Conservation (phyloP, 495 filamentous ascomycete genomes). For the Trichoderma gamsii region DNA sequence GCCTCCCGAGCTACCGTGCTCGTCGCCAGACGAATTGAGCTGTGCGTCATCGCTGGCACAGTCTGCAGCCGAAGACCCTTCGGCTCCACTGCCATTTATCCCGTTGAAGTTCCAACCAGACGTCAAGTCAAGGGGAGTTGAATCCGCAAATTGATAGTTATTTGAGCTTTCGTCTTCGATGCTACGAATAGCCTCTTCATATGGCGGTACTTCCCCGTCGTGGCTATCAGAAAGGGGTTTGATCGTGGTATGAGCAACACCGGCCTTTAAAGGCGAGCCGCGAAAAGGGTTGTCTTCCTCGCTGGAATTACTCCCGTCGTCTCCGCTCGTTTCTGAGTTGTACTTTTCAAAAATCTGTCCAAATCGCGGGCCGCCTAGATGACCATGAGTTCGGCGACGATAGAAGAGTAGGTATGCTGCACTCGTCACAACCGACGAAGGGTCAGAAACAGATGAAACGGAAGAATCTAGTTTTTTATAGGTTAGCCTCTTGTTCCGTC, state of each 20-base stretch:
- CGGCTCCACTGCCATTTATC: conserved; percentile 13
- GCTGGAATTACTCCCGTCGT: conserved; percentile 27
- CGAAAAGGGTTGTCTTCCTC: conserved; percentile 28
- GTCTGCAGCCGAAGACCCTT: conserved; percentile 22
- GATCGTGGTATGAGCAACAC: conserved; percentile 17
- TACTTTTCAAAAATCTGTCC: conserved; percentile 59
- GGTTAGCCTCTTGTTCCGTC: conserved; percentile 22
- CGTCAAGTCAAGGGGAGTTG: neutral
- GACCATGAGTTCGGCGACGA: conserved; percentile 67
- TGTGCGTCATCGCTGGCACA: conserved; percentile 40
- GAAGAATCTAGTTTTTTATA: conserved; percentile 55
- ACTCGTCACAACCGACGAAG: conserved; percentile 52
- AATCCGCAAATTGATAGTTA: neutral
- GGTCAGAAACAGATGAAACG: conserved; percentile 50
- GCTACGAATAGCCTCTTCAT: conserved; percentile 19
- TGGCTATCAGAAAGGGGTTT: conserved; percentile 16
- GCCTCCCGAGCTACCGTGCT: conserved; percentile 18
- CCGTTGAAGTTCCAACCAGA: neutral
- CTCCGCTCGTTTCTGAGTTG: conserved; percentile 34
- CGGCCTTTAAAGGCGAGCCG: neutral
- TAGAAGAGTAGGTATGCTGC: conserved; percentile 95
- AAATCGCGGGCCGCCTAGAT: conserved; percentile 71
- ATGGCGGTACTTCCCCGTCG: conserved; percentile 10
- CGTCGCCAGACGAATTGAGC: conserved; percentile 29
- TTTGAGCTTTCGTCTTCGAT: conserved; percentile 35